Percentiles rank a stretch among this genome's conserved stretches.
phyloP scores from a whole-genome alignment of 2,329 filamentous ascomycete genomes.

The Mycosphaerelloides madeirae region DNA sequence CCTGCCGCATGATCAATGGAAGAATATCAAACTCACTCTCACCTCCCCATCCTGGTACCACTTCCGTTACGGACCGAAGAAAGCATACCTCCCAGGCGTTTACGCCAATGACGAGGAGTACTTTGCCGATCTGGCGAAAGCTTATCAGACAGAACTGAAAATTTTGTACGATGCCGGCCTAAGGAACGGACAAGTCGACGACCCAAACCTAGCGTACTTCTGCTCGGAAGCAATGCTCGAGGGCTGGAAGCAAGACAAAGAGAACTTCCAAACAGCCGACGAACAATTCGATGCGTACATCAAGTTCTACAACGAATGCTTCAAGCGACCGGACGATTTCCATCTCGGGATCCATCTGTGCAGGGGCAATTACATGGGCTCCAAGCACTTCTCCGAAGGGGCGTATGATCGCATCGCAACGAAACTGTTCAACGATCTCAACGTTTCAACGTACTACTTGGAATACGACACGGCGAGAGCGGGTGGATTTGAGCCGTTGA shows the following conservation, averaged over 20 bases:
- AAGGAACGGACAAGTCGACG: conserved; percentile 47
- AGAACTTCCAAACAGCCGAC: conserved; percentile 64
- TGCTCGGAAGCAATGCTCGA: conserved; percentile 67
- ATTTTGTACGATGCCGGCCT: conserved; percentile 44
- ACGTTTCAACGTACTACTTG: conserved; percentile 34
- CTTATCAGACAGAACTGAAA: conserved; percentile 45
- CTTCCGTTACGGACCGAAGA: conserved; percentile 55
- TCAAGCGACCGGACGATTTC: conserved; percentile 59
- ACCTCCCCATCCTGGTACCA: conserved; percentile 51
- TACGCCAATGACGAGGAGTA: conserved; percentile 46
- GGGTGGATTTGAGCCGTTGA: conserved; percentile 45
- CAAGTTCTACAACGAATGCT: conserved; percentile 67
- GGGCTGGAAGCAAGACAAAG: conserved; percentile 63
- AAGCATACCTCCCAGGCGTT: conserved; percentile 42
- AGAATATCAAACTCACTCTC: conserved; percentile 52
- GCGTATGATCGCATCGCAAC: conserved; percentile 44
- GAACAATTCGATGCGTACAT: conserved; percentile 73
- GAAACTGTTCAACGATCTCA: conserved; percentile 32
- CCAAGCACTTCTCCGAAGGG: conserved; percentile 44
- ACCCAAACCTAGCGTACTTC: conserved; percentile 55
- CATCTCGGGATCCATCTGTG: conserved; percentile 75
- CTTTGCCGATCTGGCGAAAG: conserved; percentile 44
- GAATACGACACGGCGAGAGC: conserved; percentile 46
- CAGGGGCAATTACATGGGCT: conserved; percentile 47
- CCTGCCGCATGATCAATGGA: conserved; percentile 57